Conservation (phyloP, 1,284 basidiomycete genomes). For the Athelia sp. region DNA sequence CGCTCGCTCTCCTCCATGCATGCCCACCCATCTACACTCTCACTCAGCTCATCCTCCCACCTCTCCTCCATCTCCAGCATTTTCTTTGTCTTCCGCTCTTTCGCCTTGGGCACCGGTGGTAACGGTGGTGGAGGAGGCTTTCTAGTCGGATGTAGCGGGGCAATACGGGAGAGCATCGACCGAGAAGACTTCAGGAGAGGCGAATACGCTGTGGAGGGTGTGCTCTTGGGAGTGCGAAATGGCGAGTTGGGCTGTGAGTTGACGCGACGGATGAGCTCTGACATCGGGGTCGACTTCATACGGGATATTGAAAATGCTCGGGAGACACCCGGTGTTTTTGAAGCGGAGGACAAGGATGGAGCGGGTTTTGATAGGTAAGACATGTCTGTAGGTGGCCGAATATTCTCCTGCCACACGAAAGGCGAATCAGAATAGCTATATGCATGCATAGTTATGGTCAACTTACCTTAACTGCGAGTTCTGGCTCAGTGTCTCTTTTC, state of each 20-base stretch:
- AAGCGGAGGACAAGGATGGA: slow-evolving; percentile 16
- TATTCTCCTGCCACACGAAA: neutral
- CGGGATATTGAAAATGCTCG: slow-evolving; percentile 36
- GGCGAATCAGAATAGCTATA: neutral
- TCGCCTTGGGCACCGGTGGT: slow-evolving; percentile 56
- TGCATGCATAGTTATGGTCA: neutral
- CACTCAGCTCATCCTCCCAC: slow-evolving; percentile 74
- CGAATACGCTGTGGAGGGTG: slow-evolving; percentile 43
- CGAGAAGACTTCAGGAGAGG: slow-evolving; percentile 63
- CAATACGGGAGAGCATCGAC: slow-evolving; percentile 57
- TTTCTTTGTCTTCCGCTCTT: slow-evolving; percentile 63
- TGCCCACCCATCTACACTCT: slow-evolving; percentile 69
- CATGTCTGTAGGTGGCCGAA: neutral
- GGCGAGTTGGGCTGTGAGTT: slow-evolving; percentile 63
- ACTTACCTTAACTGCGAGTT: neutral
- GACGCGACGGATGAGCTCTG: slow-evolving; percentile 67
- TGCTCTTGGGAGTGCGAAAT: slow-evolving; percentile 11
- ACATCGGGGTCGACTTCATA: slow-evolving; percentile 59
- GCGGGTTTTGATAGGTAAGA: slow-evolving; percentile 4
- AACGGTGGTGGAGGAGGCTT: slow-evolving; percentile 64
- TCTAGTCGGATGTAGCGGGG: slow-evolving; percentile 67
- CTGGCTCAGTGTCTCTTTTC: neutral
- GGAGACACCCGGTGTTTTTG: neutral
- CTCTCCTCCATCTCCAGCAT: slow-evolving; percentile 67
- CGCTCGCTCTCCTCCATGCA: slow-evolving; percentile 61